Evolutionary conservation across 1,284 basidiomycete genomes (phyloP).

Genomic region (Xerocomus nothofagi): DNA sequence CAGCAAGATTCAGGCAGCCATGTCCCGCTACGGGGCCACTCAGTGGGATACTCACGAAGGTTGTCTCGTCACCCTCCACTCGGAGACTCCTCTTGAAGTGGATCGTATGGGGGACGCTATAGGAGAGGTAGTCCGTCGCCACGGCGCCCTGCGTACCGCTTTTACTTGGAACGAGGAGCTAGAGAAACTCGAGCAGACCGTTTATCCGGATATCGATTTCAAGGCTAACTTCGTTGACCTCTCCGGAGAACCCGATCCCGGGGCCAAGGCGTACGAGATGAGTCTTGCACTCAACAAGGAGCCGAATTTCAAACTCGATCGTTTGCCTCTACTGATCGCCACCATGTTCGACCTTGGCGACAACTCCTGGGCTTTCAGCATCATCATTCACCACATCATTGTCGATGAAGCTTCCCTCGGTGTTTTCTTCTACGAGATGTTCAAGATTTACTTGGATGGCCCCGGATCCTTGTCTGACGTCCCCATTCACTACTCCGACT

Average conservation of each 20-base stretch:
- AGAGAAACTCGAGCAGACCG: conserved; percentile 28
- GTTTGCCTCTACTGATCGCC: conserved; percentile 20
- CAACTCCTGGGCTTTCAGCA: conserved; percentile 26
- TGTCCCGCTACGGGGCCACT: conserved; percentile 31
- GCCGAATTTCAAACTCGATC: conserved; percentile 26
- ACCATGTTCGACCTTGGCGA: conserved; percentile 27
- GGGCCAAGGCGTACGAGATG: conserved; percentile 30
- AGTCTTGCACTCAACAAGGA: conserved; percentile 26
- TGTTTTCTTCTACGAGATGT: conserved; percentile 32
- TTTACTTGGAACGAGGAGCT: conserved; percentile 30
- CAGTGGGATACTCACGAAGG: conserved; percentile 34
- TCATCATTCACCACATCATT: conserved; percentile 30
- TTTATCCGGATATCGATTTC: conserved; percentile 26
- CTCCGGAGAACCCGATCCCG: conserved; percentile 22
- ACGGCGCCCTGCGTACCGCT: conserved; percentile 29
- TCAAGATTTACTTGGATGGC: conserved; percentile 28
- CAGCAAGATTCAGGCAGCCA: conserved; percentile 24
- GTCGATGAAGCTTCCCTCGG: conserved; percentile 29
- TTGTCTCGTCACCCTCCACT: conserved; percentile 22
- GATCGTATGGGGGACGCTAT: conserved; percentile 27
- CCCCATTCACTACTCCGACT: conserved; percentile 29
- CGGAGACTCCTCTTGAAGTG: conserved; percentile 25
- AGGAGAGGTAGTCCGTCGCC: conserved; percentile 24
- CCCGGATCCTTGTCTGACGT: conserved; percentile 25
- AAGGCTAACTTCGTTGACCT: conserved; percentile 22